phyloP scores from a whole-genome alignment of 192 early-diverging fungal species.

The Coemansia sp. region DNA sequence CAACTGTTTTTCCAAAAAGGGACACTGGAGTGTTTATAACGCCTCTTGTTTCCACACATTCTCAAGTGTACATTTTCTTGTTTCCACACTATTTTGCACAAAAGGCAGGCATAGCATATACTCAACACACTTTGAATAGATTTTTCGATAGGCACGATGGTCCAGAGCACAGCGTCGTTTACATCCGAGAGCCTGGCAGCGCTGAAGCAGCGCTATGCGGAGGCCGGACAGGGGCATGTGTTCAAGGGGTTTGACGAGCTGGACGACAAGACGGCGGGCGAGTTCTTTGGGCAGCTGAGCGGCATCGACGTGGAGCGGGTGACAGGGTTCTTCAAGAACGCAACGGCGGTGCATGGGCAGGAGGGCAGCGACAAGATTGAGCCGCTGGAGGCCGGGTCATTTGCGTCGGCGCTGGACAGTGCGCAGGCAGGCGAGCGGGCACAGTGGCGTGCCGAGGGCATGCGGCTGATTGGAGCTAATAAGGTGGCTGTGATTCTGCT shows the following conservation, averaged over 20 bases:
- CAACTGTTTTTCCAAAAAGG: no score
- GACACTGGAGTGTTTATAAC: no score
- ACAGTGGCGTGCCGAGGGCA: conserved; percentile 72
- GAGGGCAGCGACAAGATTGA: conserved; percentile 59
- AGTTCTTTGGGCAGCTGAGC: conserved; percentile 66
- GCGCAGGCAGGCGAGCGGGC: conserved; percentile 55
- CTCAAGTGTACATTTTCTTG: no score
- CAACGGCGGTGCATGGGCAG: conserved; percentile 54
- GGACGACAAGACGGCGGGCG: conserved; percentile 54
- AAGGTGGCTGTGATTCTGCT: conserved; percentile 95
- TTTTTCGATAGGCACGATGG: conserved; percentile 21
- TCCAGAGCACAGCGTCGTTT: conserved; percentile 45
- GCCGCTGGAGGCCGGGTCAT: conserved; percentile 73
- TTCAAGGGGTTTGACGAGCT: conserved; percentile 80
- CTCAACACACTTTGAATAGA: neutral
- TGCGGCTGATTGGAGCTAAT: conserved; percentile 76
- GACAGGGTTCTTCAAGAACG: conserved; percentile 80
- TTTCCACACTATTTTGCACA: neutral
- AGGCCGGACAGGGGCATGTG: conserved; percentile 83
- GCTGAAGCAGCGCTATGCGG: conserved; percentile 64
- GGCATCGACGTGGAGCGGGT: conserved; percentile 75
- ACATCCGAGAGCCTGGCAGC: conserved; percentile 46
- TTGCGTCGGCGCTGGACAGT: conserved; percentile 62
- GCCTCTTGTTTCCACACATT: no score
- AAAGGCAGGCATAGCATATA: neutral